Evolutionary conservation across 2,329 filamentous ascomycete species (phyloP).

Genomic region (Davidsoniella australis): DNA sequence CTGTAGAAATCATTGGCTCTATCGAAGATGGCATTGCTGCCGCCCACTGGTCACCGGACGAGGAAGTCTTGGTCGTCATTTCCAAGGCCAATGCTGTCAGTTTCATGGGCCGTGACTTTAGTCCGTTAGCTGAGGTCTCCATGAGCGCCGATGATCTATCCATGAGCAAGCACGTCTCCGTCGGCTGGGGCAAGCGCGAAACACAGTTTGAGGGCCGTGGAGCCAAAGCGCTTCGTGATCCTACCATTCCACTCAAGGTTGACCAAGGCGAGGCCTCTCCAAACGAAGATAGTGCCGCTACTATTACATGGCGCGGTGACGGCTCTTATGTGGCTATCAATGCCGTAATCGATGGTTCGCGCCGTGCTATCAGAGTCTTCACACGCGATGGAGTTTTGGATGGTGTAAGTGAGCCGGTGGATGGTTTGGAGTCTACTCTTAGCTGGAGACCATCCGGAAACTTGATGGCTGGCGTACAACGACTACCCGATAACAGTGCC

Average conservation of each 20-base stretch:
- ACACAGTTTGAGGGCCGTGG: conserved; percentile 93
- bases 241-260: conserved; percentile 82
- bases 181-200: conserved; percentile 96
- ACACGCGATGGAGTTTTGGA: conserved; percentile 80
- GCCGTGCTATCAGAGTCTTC: conserved; percentile 77
- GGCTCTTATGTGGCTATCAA: conserved; percentile 83
- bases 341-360: conserved; percentile 47
- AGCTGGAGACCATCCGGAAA: conserved; percentile 90
- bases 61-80: conserved; percentile 71
- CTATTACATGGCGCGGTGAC: conserved; percentile 86
- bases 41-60: conserved; percentile 86
- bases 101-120: conserved; percentile 86
- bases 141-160: conserved; percentile 64
- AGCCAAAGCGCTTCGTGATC: conserved; percentile 72
- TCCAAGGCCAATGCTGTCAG: conserved; percentile 66
- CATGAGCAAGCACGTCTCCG: conserved; percentile 83
- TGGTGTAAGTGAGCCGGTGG: conserved; percentile 86
- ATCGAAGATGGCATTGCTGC: conserved; percentile 83
- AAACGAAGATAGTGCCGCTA: conserved; percentile 53
- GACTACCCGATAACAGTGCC: conserved; percentile 35
- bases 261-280: conserved; percentile 65
- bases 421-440: conserved; percentile 69
- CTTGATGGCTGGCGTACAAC: conserved; percentile 71
- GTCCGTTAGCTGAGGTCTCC: conserved; percentile 58
- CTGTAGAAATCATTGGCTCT: conserved; percentile 88